A percentile compares a stretch with the other conserved stretches of the same genome.
phyloP scores from a whole-genome alignment of 768 basidiomycete genomes.

The Phlebiopsis gigantea region DNA sequence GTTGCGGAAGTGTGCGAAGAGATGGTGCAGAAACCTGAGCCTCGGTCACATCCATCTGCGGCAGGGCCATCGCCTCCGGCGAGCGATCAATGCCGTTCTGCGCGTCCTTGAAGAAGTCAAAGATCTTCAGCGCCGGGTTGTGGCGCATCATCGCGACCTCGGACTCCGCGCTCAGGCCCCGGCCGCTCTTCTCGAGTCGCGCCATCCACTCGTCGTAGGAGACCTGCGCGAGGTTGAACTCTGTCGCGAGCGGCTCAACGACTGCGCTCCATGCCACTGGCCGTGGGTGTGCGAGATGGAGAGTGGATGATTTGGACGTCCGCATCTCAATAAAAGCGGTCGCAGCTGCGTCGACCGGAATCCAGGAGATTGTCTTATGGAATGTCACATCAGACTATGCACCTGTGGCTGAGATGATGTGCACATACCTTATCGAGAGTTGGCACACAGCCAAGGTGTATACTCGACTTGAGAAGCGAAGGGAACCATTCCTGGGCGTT shows the following conservation, averaged over 20 bases:
- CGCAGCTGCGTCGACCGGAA: slow-evolving; percentile 24
- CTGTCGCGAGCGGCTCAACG: slow-evolving; percentile 11
- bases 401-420: neutral
- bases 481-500: slow-evolving; percentile 35
- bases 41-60: slow-evolving; percentile 13
- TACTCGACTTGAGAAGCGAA: slow-evolving; percentile 22
- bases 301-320: neutral
- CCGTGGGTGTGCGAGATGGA: slow-evolving; percentile 23
- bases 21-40: slow-evolving; percentile 9
- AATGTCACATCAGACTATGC: neutral
- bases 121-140: slow-evolving; percentile 17
- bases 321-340: slow-evolving; percentile 22
- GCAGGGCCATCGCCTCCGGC: slow-evolving; percentile 12
- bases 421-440: slow-evolving; percentile 5
- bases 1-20: neutral
- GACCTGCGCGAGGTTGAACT: slow-evolving; percentile 21
- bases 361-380: slow-evolving; percentile 20
- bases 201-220: slow-evolving; percentile 23
- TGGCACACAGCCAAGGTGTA: slow-evolving; percentile 7
- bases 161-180: neutral
- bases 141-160: slow-evolving; percentile 14
- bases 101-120: slow-evolving; percentile 17
- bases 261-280: slow-evolving; percentile 21
- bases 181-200: slow-evolving; percentile 10
- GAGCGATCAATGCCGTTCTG: neutral